Conservation (phyloP, 2,329 filamentous ascomycete species). For the Fusarium liriodendri region DNA sequence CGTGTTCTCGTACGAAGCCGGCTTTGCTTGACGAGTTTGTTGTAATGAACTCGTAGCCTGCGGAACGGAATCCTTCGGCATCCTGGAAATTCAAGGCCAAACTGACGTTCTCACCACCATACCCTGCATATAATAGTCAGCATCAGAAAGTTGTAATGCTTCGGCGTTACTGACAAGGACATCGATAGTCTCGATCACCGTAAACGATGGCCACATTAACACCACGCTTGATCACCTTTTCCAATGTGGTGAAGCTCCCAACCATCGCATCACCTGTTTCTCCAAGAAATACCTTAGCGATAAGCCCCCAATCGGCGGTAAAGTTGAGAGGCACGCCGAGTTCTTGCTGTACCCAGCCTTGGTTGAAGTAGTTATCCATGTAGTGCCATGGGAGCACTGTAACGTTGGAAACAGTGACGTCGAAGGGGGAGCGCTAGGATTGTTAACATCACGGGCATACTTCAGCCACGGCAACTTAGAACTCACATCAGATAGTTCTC, state of each 20-base stretch:
- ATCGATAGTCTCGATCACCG: slow-evolving; percentile 69
- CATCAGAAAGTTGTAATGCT: neutral
- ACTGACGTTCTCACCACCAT: slow-evolving; percentile 70
- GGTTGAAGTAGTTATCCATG: slow-evolving; percentile 73
- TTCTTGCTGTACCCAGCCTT: slow-evolving; percentile 64
- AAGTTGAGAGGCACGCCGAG: slow-evolving; percentile 72
- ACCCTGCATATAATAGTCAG: slow-evolving; percentile 17
- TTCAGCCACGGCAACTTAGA: too few relatives aligned
- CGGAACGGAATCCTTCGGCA: slow-evolving; percentile 63
- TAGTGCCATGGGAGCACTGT: slow-evolving; percentile 71
- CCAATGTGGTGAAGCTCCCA: slow-evolving; percentile 54
- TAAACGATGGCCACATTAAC: slow-evolving; percentile 78
- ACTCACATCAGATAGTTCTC: slow-evolving; percentile 2
- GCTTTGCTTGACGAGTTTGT: slow-evolving; percentile 74
- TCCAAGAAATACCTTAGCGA: slow-evolving; percentile 63
- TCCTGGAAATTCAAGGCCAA: slow-evolving; percentile 70
- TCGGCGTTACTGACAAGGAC: slow-evolving; percentile 61
- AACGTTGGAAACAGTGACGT: slow-evolving; percentile 64
- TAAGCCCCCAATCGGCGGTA: slow-evolving; percentile 53
- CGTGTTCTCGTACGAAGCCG: slow-evolving; percentile 79
- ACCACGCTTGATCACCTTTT: slow-evolving; percentile 67
- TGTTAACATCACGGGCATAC: neutral
- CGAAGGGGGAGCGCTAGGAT: slow-evolving; percentile 66
- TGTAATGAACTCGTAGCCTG: slow-evolving; percentile 76
- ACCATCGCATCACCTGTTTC: slow-evolving; percentile 69